phyloP scores from a whole-genome alignment of 495 filamentous ascomycete genomes.

The Tuber calosporum region DNA sequence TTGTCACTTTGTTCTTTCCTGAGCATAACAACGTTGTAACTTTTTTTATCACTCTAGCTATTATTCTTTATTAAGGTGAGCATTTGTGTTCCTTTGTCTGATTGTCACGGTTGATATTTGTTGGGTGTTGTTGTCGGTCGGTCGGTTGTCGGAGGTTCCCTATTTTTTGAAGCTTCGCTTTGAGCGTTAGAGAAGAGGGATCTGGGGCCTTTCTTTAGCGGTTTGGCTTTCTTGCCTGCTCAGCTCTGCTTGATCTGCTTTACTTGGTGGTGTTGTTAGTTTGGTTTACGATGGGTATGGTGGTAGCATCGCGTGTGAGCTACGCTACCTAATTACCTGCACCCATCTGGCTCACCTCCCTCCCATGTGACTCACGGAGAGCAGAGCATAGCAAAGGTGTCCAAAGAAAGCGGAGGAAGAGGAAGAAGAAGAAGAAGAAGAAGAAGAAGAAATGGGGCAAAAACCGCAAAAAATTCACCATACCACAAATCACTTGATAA shows the following conservation, averaged over 20 bases:
- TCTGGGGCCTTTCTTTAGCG: not conserved
- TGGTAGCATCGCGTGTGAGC: constrained; percentile 2
- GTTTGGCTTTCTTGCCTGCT: not conserved
- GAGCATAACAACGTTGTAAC: constrained; percentile 1
- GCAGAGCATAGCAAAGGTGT: not conserved
- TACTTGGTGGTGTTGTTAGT: not conserved
- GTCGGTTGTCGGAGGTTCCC: not conserved
- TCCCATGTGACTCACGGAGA: not conserved
- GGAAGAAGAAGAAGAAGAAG: no score
- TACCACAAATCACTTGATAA: not conserved
- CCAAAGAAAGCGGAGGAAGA: not conserved
- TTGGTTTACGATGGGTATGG: not conserved
- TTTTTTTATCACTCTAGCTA: not conserved
- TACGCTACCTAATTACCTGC: not conserved
- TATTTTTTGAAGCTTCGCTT: not conserved
- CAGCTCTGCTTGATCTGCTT: not conserved
- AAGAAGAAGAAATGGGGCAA: not conserved
- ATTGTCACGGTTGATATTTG: not conserved
- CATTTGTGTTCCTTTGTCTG: not conserved
- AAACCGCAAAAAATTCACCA: not conserved
- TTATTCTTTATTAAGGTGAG: constrained; percentile 4
- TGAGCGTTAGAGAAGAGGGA: not conserved
- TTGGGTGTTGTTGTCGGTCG: not conserved
- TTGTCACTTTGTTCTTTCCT: constrained; percentile 7
- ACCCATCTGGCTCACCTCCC: not conserved